These are phyloP conservation scores for Teratosphaeria viscida DNA, from an alignment of 2,329 filamentous ascomycete genomes.

Conservation along the genomic window DNA sequence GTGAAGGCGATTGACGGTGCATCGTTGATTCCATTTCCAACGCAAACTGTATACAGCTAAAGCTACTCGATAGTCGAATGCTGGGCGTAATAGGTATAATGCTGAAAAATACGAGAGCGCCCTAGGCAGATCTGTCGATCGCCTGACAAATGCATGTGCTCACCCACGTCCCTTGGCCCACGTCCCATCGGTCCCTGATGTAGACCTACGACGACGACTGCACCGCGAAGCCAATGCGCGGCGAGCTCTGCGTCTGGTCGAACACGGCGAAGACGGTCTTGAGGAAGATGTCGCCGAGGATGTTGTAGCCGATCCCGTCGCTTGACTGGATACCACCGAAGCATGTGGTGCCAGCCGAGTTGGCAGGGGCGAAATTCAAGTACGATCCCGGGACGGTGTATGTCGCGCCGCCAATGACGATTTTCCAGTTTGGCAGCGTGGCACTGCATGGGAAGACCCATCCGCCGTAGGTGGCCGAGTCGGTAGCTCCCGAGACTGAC, in stretches of 20 bases:
- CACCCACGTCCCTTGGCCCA: neutral
- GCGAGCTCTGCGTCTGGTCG: conserved; percentile 38
- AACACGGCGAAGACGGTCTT: conserved; percentile 70
- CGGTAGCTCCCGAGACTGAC: conserved; percentile 42
- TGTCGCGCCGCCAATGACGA: conserved; percentile 40
- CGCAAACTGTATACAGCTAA: neutral
- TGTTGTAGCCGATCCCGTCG: conserved; percentile 49
- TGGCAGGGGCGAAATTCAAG: conserved; percentile 44
- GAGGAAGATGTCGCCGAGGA: conserved; percentile 63
- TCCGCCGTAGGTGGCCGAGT: conserved; percentile 41
- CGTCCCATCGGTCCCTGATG: neutral
- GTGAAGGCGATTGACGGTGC: neutral
- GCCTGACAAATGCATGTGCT: neutral
- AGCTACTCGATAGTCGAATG: neutral
- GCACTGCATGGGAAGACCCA: conserved; percentile 45
- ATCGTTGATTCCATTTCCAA: neutral
- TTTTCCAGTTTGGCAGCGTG: conserved; percentile 42
- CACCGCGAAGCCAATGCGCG: conserved; percentile 36
- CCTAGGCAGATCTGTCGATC: neutral
- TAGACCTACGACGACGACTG: conserved; percentile 15
- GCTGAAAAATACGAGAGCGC: neutral
- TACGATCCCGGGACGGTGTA: conserved; percentile 44
- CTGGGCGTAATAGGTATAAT: neutral
- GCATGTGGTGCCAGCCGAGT: conserved; percentile 41
- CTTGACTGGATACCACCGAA: conserved; percentile 66